phyloP scores from a whole-genome alignment of 495 filamentous ascomycete genomes.

The Xylaria cubensis region DNA sequence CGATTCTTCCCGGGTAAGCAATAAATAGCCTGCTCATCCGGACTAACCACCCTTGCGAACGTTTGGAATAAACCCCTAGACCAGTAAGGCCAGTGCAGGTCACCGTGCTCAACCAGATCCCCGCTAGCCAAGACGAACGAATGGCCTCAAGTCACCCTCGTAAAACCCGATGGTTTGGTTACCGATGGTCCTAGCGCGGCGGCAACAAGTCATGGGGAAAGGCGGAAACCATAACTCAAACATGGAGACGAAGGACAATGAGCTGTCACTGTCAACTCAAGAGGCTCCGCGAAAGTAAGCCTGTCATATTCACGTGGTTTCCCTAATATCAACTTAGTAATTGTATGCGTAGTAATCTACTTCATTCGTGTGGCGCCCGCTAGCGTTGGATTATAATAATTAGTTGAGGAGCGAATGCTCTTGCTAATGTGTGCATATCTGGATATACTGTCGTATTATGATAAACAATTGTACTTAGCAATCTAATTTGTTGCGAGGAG shows the following conservation, averaged over 20 bases:
- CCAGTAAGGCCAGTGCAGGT: constrained; percentile 57
- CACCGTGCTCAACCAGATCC: constrained; percentile 69
- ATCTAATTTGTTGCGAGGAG: background rate
- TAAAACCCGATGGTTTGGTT: constrained; percentile 59
- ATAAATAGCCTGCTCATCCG: constrained; percentile 57
- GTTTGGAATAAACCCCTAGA: constrained; percentile 53
- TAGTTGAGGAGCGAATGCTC: background rate
- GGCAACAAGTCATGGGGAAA: constrained; percentile 50
- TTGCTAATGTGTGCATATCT: background rate
- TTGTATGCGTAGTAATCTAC: background rate
- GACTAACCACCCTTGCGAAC: constrained; percentile 63
- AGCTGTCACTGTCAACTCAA: constrained; percentile 64
- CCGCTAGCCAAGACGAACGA: constrained; percentile 74
- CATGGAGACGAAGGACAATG: constrained; percentile 69
- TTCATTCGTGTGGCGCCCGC: background rate
- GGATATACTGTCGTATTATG: background rate
- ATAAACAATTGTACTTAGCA: background rate
- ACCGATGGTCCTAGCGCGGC: constrained; percentile 48
- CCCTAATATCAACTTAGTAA: constrained; percentile 50
- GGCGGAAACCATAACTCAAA: constrained; percentile 54
- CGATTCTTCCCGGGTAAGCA: constrained; percentile 47
- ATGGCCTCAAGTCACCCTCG: constrained; percentile 59
- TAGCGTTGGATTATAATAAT: background rate
- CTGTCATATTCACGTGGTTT: constrained; percentile 69
- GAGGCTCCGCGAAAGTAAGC: constrained; percentile 60